phyloP scores from a whole-genome alignment of 805 yeast genomes.

The Kazachstania martiniae region DNA sequence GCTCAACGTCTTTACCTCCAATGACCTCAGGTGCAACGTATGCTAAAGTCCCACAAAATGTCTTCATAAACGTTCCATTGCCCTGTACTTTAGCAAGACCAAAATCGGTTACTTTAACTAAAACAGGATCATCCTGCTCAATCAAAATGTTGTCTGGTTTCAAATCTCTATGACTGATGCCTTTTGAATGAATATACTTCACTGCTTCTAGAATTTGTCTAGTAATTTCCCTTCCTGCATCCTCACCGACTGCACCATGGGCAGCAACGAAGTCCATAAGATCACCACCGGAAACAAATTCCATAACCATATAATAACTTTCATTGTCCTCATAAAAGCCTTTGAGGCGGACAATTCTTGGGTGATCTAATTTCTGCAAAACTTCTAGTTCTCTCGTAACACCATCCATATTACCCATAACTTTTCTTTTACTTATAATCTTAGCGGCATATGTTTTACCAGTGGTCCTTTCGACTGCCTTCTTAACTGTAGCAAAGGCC shows the following conservation, averaged over 20 bases:
- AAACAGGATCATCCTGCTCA: constrained; percentile 81
- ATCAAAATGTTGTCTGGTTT: constrained; percentile 94
- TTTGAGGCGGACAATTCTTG: constrained; percentile 71
- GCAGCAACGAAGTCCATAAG: constrained; percentile 94
- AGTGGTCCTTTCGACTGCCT: constrained; percentile 74
- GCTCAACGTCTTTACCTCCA: constrained; percentile 13
- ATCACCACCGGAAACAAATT: constrained; percentile 92
- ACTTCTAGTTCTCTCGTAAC: constrained; percentile 82
- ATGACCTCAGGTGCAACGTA: constrained; percentile 94
- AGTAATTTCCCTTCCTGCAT: constrained; percentile 76
- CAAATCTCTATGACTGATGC: constrained; percentile 91
- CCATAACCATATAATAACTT: constrained; percentile 85
- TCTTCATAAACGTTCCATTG: constrained; percentile 76
- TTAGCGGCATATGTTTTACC: constrained; percentile 88
- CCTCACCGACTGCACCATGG: constrained; percentile 86
- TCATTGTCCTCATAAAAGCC: constrained; percentile 80
- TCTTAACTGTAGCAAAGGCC: constrained; percentile 94
- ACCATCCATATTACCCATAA: constrained; percentile 68
- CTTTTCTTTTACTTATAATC: constrained; percentile 72
- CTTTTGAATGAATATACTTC: constrained; percentile 75
- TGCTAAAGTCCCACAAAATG: constrained; percentile 95
- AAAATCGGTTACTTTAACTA: constrained; percentile 90
- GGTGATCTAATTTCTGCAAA: constrained; percentile 66
- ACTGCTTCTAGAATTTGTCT: constrained; percentile 78
- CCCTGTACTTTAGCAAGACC: constrained; percentile 90